Percentiles rank a stretch among this genome's conserved stretches.
Conservation (phyloP, 768 basidiomycete genomes). For the Tephrocybe rancida region DNA sequence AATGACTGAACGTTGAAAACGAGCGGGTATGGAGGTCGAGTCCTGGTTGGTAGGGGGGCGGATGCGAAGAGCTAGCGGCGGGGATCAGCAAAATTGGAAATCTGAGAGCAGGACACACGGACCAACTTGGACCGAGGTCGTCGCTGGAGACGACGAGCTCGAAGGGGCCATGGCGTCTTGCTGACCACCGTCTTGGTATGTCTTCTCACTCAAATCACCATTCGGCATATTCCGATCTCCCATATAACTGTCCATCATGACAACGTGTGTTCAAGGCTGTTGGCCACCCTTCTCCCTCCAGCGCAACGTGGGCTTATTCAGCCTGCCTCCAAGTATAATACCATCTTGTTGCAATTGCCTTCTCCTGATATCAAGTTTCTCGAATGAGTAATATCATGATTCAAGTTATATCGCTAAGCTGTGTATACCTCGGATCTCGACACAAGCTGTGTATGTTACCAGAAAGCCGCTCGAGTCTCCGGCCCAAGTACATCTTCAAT, state of each 20-base stretch:
- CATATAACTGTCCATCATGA: conserved; percentile 6
- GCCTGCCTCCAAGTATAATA: too few relatives aligned
- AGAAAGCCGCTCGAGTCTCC: too few relatives aligned
- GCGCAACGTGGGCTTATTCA: too few relatives aligned
- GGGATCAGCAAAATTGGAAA: conserved; percentile 17
- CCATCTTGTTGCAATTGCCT: too few relatives aligned
- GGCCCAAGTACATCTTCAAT: too few relatives aligned
- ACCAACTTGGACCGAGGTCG: conserved; percentile 95
- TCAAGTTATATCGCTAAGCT: too few relatives aligned
- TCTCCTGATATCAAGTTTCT: too few relatives aligned
- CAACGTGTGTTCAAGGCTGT: neutral
- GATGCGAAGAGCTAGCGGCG: conserved; percentile 74
- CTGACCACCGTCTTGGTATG: conserved; percentile 21
- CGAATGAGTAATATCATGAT: too few relatives aligned
- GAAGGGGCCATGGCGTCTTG: conserved; percentile 69
- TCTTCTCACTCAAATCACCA: conserved; percentile 31
- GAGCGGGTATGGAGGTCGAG: conserved; percentile 82
- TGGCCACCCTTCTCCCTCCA: neutral
- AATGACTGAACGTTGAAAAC: conserved; percentile 91
- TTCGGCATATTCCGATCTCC: conserved; percentile 38
- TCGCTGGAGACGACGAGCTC: conserved; percentile 68
- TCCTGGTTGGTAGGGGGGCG: conserved; percentile 88
- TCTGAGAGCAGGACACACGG: conserved; percentile 35
- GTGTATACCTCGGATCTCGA: too few relatives aligned
- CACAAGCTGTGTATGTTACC: too few relatives aligned